Conservation (phyloP, 2,329 filamentous ascomycete genomes). For the Epichloe coenophiala region DNA sequence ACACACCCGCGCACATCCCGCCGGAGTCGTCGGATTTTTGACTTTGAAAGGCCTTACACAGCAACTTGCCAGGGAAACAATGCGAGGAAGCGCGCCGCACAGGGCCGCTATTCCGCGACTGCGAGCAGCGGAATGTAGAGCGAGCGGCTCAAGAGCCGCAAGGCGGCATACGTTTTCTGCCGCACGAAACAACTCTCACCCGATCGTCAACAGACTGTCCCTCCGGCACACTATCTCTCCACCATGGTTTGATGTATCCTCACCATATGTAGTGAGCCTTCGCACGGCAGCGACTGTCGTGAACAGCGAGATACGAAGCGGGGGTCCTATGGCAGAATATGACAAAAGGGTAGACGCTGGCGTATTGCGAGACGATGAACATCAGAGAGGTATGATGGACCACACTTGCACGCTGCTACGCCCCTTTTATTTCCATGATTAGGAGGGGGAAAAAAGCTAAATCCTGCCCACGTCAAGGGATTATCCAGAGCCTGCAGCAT, state of each 20-base stretch:
- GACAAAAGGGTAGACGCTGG: conserved; percentile 65
- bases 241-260: background rate
- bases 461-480: conserved; percentile 35
- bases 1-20: background rate
- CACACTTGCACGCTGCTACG: conserved; percentile 7
- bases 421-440: background rate
- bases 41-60: background rate
- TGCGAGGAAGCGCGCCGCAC: conserved; percentile 9
- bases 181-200: background rate
- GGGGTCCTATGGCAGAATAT: conserved; percentile 80
- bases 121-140: conserved; percentile 5
- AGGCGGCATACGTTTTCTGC: conserved; percentile 2
- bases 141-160: background rate
- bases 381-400: conserved; percentile 58
- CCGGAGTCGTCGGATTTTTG: background rate
- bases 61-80: conserved; percentile 1
- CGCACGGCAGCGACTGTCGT: conserved; percentile 18
- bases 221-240: background rate
- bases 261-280: background rate
- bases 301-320: conserved; percentile 15
- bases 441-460: background rate
- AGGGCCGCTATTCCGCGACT: conserved; percentile 8
- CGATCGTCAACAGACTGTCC: background rate
- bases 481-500: conserved; percentile 80
- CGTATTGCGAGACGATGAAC: conserved; percentile 69